Conservation (phyloP, 768 basidiomycete species). For the Boletales sp. region DNA sequence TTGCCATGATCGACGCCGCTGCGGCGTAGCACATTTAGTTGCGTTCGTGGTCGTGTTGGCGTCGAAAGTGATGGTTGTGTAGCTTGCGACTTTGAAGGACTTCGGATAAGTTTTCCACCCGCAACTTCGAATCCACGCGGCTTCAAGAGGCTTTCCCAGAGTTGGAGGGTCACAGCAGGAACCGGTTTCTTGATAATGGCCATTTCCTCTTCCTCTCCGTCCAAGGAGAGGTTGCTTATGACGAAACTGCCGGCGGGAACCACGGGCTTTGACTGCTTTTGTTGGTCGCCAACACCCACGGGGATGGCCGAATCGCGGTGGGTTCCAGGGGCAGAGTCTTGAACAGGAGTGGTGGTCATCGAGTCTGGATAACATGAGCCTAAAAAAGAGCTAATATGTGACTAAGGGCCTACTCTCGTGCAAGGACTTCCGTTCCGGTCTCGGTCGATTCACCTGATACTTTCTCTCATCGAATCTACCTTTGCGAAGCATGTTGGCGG, state of each 20-base stretch:
- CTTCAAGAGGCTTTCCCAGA: slow-evolving; percentile 69
- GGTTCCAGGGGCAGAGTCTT: slow-evolving; percentile 14
- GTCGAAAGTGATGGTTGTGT: slow-evolving; percentile 18
- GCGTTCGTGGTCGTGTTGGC: slow-evolving; percentile 11
- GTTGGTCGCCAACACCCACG: slow-evolving; percentile 11
- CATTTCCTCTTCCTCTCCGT: slow-evolving; percentile 51
- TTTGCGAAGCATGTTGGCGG: slow-evolving; percentile 18
- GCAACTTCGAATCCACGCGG: slow-evolving; percentile 64
- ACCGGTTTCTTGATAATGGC: slow-evolving; percentile 53
- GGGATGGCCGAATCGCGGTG: slow-evolving; percentile 12
- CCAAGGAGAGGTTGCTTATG: slow-evolving; percentile 17
- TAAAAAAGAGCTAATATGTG: neutral
- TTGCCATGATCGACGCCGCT: slow-evolving; percentile 3
- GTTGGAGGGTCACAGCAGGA: slow-evolving; percentile 57
- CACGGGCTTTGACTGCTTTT: slow-evolving; percentile 15
- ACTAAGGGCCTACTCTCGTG: slow-evolving; percentile 18
- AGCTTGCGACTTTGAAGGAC: slow-evolving; percentile 47
- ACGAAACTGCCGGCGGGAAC: slow-evolving; percentile 17
- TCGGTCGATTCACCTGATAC: slow-evolving; percentile 57
- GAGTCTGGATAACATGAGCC: slow-evolving; percentile 7
- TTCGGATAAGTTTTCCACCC: slow-evolving; percentile 55
- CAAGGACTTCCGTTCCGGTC: slow-evolving; percentile 50
- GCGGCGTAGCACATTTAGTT: neutral
- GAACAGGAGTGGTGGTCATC: slow-evolving; percentile 7
- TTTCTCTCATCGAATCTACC: slow-evolving; percentile 61